A percentile compares a stretch with the other conserved stretches of the same genome.
Evolutionary conservation across 371 early-diverging fungal species (phyloP).

Genomic region (Apophysomyces sp.): DNA sequence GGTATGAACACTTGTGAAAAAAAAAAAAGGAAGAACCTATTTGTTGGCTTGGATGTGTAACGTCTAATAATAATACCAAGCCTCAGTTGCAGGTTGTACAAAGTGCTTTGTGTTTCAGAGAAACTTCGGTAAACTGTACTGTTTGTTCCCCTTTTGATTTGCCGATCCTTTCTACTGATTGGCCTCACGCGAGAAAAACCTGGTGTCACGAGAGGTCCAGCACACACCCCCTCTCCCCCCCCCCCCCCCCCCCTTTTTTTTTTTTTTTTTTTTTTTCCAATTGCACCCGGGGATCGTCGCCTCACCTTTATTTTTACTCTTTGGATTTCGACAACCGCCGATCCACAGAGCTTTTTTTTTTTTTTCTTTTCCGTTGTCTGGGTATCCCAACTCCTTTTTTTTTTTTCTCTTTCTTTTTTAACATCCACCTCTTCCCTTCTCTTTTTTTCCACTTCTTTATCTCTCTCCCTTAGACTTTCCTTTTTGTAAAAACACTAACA

Average conservation of each 20-base stretch:
- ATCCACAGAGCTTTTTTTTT: not conserved
- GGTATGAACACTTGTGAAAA: no score
- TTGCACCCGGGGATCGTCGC: not conserved
- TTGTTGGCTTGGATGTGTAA: no score
- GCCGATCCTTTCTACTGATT: not conserved
- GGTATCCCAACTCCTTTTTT: not conserved
- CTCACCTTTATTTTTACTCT: not conserved
- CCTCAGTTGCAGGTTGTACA: no score
- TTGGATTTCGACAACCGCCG: not conserved
- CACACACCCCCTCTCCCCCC: not conserved
- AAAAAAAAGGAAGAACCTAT: no score
- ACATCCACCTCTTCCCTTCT: not conserved
- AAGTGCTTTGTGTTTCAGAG: not conserved
- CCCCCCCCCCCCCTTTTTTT: not conserved
- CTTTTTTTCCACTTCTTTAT: slow-evolving; percentile 1
- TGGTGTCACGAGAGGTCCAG: not conserved
- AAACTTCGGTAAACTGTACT: not conserved
- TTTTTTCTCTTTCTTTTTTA: not conserved
- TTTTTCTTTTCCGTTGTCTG: not conserved
- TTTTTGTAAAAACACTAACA: no score
- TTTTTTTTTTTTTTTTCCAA: not conserved
- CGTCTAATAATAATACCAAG: no score
- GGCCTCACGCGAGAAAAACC: not conserved
- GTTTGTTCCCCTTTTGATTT: not conserved
- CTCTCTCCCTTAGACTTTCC: not conserved